Evolutionary conservation across 1,284 basidiomycete species (phyloP), one percentile per base, ranked within the genome.

Genomic region (Ceratobasidium sp.): DNA sequence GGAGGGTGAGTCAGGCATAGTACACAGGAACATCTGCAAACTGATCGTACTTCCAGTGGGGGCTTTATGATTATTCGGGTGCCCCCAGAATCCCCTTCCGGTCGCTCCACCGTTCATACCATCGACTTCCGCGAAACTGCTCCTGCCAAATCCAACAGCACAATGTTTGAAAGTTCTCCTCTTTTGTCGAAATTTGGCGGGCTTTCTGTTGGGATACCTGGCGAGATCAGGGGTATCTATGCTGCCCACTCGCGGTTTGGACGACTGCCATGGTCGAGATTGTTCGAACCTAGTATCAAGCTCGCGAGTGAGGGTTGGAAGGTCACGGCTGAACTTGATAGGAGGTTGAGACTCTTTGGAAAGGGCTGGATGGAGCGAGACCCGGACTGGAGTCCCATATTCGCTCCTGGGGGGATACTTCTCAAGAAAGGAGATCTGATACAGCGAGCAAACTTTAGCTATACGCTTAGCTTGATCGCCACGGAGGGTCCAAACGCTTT

Each of bases 71-170:
- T 90, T 34, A 84, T 98, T 49, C 88, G 93, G 22, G 81, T 95
- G 7, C 92, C 94, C 5, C 83, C 85, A 6, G 73, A 76, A 3
- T 75, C 76, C 42, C 73, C 79, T 0, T 80, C 80, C 45, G 78
- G 75, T 1, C 74, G 78, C 29, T 89, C 88, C 31, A 81, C 87
- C 72, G 88, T 90, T 54, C 90, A 84, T 77, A 87, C 87, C 2
- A 84, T 98, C 68, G 92, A 97, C 80, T 98, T 94, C 77, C 86
- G 96, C 52, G 96, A 98, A 78, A 90, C 87, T 0, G 92, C 91
- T 0, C 94, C 96, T 0, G 84, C 84, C 0, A 78, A 85, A 47
- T 82, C 93, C 1, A 89, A 89, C 74, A 78, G 82, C 55, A 87
- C 87, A 8, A 97, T 97, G 94, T 97, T 87, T 74, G 57, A 71